Base-by-base conservation (phyloP, 2,329 filamentous ascomycete species). In the Penicillium sp. region DNA sequence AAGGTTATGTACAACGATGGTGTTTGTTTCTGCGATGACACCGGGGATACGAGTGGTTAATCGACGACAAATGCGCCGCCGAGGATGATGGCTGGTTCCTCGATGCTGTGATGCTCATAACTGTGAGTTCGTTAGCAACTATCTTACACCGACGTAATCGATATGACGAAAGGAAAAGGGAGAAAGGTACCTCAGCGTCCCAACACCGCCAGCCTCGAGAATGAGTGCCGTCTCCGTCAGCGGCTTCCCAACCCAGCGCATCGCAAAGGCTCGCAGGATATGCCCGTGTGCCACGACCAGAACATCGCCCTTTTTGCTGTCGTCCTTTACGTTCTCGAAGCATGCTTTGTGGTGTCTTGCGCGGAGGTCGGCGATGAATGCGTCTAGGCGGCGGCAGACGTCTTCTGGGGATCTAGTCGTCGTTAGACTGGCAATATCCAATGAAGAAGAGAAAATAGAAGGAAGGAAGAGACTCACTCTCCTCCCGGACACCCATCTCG, bases 221-320 rank as follows among this genome's bases (percentile, higher is more conserved):
- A 96, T 79, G 69, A 97, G 85, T 5, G 86, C 83, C 40, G 90
- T 91, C 50, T 91, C 86, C 55, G 84, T 82, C 58, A 97, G 77
- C 12, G 83, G 79, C 75, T 88, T 88, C 0, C 85, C 84, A 0
- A 86, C 82, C 92, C 92, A 97, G 30, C 91, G 81, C 79, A 93
- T 90, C 6, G 92, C 91, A 70, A 97, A 91, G 0, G 90, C 90
- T 16, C 92, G 81, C 53, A 97, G 76, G 56, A 96, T 93, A 74
- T 96, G 92, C 0, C 92, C 92, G 69, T 97, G 92, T 21, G 90
- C 92, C 5, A 97, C 90, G 49, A 96, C 79, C 23, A 93, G 72
- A 18, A 93, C 84, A 71, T 93, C 89, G 16, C 83, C 76, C 16
- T 71, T 83, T 60, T 68, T 76, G 7, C 75, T 68, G 6, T 18